phyloP scores from a whole-genome alignment of 1,139 yeast species.

The Eremothecium cymbalariae region DNA sequence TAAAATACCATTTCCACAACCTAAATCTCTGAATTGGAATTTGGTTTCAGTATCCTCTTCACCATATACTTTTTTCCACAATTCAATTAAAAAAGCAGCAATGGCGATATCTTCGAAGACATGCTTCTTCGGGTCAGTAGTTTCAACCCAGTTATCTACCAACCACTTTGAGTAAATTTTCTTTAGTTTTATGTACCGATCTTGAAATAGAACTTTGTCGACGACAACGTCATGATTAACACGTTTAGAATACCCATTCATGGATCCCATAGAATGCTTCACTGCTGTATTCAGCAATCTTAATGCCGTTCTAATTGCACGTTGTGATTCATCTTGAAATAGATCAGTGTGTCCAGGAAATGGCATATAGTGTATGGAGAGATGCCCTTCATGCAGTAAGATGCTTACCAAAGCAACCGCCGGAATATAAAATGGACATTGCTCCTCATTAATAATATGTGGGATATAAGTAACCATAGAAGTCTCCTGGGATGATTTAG shows the following conservation, averaged over 20 bases:
- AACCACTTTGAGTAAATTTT: constrained; percentile 69
- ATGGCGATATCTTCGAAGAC: constrained; percentile 95
- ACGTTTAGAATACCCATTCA: constrained; percentile 77
- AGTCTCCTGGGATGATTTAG: constrained; percentile 32
- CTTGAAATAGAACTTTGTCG: constrained; percentile 74
- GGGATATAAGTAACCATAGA: constrained; percentile 67
- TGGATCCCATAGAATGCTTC: constrained; percentile 77
- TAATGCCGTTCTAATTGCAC: constrained; percentile 75
- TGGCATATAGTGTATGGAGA: constrained; percentile 79
- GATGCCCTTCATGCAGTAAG: constrained; percentile 39
- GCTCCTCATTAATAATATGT: constrained; percentile 51
- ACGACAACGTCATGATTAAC: constrained; percentile 86
- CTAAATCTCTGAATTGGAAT: constrained; percentile 78
- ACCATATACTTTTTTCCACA: constrained; percentile 60
- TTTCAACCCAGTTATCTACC: constrained; percentile 84
- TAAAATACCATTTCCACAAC: constrained; percentile 91
- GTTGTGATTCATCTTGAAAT: constrained; percentile 37
- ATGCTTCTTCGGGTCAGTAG: constrained; percentile 91
- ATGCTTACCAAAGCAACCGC: constrained; percentile 77
- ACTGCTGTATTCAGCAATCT: constrained; percentile 69
- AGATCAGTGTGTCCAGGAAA: constrained; percentile 37
- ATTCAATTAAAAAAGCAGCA: constrained; percentile 88
- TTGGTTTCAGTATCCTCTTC: constrained; percentile 32
- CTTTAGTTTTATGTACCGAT: constrained; percentile 70
- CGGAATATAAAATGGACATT: constrained; percentile 83